These are phyloP conservation scores for Solanum chilense DNA, from an alignment of 257 asterid species.

Conservation along the genomic window DNA sequence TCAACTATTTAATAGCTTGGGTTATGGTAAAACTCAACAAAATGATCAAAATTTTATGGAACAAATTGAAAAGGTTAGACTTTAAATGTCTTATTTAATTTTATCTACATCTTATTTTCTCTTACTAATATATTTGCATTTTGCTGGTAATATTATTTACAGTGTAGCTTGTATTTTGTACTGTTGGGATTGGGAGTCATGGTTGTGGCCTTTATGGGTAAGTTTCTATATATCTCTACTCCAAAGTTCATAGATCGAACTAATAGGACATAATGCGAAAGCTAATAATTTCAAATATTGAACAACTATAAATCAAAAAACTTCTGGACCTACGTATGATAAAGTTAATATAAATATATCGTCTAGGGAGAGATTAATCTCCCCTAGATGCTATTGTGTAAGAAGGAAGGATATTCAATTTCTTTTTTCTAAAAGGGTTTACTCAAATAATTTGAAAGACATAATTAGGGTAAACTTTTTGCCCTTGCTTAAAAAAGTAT, in stretches of 20 bases:
- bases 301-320: background rate
- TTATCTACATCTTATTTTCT: rapidly evolving
- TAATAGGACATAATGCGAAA: background rate
- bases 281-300: background rate
- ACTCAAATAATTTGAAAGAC: background rate
- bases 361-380: background rate
- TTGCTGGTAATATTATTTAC: constrained; percentile 13
- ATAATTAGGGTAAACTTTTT: background rate
- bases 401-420: background rate
- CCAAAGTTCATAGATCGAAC: background rate
- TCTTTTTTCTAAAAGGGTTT: background rate
- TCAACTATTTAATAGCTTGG: constrained; percentile 69
- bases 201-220: constrained; percentile 86
- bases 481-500: background rate
- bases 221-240: background rate
- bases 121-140: background rate
- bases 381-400: background rate
- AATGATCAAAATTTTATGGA: constrained; percentile 44
- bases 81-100: background rate
- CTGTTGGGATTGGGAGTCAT: constrained; percentile 71
- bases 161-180: constrained; percentile 81
- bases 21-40: constrained; percentile 40
- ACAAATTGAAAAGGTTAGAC: constrained; percentile 56
- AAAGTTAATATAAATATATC: background rate
- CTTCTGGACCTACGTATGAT: background rate